Conservation (phyloP, 495 filamentous ascomycete species). For the Annulohypoxylon nitens region DNA sequence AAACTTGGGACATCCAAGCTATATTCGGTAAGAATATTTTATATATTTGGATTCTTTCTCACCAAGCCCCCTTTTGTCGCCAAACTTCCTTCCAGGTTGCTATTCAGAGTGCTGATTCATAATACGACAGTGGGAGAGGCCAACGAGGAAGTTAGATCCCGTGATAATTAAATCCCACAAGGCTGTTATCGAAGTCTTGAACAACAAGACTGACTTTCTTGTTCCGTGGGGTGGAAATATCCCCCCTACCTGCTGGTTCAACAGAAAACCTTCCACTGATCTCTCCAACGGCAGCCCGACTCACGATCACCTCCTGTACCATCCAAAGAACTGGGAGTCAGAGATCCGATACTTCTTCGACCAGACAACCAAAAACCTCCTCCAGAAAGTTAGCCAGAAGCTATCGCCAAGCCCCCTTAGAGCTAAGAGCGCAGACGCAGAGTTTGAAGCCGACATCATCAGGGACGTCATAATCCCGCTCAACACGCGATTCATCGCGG, state of each 20-base stretch:
- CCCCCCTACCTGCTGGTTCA: conserved; percentile 59
- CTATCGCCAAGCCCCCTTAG: conserved; percentile 60
- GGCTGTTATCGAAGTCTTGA: conserved; percentile 68
- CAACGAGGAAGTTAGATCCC: conserved; percentile 63
- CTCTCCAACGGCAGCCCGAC: conserved; percentile 65
- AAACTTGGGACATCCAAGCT: conserved; percentile 70
- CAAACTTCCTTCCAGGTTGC: background rate
- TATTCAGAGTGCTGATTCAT: background rate
- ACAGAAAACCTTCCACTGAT: conserved; percentile 37
- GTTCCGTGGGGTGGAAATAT: conserved; percentile 72
- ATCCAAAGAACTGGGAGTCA: conserved; percentile 62
- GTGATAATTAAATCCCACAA: conserved; percentile 70
- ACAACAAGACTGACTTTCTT: conserved; percentile 68
- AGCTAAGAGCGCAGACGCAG: conserved; percentile 44
- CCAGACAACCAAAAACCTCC: conserved; percentile 69
- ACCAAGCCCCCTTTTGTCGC: background rate
- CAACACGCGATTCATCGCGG: conserved; percentile 72
- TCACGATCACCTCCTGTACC: conserved; percentile 69
- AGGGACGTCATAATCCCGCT: conserved; percentile 76
- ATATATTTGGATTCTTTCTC: background rate
- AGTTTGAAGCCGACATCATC: conserved; percentile 71
- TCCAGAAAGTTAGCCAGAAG: conserved; percentile 65
- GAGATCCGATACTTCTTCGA: conserved; percentile 70
- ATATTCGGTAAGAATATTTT: conserved; percentile 60
- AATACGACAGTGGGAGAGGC: conserved; percentile 61